phyloP scores from a whole-genome alignment of 2,329 filamentous ascomycete genomes.

The Coniochaeta ligniaria region DNA sequence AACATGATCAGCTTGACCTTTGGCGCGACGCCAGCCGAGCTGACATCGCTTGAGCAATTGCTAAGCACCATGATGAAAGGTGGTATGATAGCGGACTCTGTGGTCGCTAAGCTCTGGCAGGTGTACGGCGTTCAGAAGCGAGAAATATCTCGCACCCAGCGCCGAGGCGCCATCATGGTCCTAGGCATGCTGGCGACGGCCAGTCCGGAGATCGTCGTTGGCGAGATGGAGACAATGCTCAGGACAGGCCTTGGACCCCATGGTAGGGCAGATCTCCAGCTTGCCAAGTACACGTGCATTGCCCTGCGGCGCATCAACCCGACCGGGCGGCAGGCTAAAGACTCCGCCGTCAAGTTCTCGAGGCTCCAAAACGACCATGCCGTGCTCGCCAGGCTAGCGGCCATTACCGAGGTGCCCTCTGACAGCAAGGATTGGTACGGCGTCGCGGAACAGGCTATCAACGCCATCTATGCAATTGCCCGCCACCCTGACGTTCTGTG shows the following conservation, averaged over 20 bases:
- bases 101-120: constrained; percentile 92
- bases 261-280: constrained; percentile 73
- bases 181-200: constrained; percentile 94
- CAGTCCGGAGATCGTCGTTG: constrained; percentile 85
- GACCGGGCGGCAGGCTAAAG: constrained; percentile 70
- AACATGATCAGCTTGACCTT: constrained; percentile 99
- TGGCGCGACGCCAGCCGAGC: constrained; percentile 85
- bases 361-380: constrained; percentile 89
- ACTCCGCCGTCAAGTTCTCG: constrained; percentile 60
- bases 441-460: constrained; percentile 91
- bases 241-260: constrained; percentile 78
- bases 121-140: constrained; percentile 92
- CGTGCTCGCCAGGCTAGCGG: constrained; percentile 70
- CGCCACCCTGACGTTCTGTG: constrained; percentile 92
- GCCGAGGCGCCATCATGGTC: constrained; percentile 90
- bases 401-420: constrained; percentile 77
- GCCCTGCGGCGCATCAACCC: constrained; percentile 88
- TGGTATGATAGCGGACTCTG: constrained; percentile 75
- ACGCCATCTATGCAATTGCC: constrained; percentile 87
- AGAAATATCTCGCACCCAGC: constrained; percentile 85
- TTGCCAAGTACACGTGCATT: constrained; percentile 94
- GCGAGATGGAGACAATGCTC: constrained; percentile 91
- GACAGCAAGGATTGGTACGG: constrained; percentile 96
- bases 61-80: constrained; percentile 97
- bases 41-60: constrained; percentile 92